Conservation (phyloP, 345 rosid genomes). For the Hibiscus mutabilis region DNA sequence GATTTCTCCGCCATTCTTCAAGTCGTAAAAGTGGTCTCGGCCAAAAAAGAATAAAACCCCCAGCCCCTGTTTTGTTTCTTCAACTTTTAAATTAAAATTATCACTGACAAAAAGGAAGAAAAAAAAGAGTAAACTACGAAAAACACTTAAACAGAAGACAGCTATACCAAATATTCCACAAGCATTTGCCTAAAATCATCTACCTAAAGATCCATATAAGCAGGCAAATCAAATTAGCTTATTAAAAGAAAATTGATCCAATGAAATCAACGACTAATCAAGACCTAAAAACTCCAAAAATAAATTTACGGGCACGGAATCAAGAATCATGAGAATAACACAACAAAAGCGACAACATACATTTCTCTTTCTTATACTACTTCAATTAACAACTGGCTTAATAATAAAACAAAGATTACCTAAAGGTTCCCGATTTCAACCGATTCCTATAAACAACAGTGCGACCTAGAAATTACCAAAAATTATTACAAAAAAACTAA, state of each 20-base stretch:
- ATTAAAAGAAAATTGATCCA: background rate
- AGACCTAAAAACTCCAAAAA: too few relatives aligned
- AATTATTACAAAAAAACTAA: too few relatives aligned
- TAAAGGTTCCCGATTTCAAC: background rate
- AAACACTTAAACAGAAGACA: background rate
- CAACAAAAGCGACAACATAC: too few relatives aligned
- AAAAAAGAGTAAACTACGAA: background rate
- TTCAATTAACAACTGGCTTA: too few relatives aligned
- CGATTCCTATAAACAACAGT: background rate
- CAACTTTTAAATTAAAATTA: conserved; percentile 3
- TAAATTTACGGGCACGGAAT: too few relatives aligned
- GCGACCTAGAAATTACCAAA: background rate
- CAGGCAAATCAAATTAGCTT: background rate
- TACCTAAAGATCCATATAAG: background rate
- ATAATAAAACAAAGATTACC: too few relatives aligned
- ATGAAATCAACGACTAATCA: too few relatives aligned
- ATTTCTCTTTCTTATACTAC: too few relatives aligned
- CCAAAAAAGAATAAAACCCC: too few relatives aligned
- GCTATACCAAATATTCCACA: background rate
- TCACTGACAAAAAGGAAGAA: background rate
- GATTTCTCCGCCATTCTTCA: conserved; percentile 79
- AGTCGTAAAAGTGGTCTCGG: conserved; percentile 3
- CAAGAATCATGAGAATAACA: too few relatives aligned
- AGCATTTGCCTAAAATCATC: background rate
- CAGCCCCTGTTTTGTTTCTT: conserved; percentile 1